Conservation (phyloP, 352 stramenopile genomes). For the Pythium chondricola region DNA sequence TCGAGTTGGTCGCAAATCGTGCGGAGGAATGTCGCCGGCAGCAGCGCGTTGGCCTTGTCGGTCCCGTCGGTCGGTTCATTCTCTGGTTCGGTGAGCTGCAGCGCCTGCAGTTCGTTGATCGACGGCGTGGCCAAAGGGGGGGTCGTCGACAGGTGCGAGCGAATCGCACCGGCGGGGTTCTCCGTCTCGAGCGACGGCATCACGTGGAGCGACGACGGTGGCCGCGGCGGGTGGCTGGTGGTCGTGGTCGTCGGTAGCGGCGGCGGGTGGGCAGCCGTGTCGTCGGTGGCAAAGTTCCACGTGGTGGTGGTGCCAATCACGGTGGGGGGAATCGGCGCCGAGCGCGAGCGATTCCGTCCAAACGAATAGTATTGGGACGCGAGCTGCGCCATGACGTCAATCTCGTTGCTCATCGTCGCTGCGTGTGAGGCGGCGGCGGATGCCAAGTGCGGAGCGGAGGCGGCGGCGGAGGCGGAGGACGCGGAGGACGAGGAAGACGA, state of each 20-base stretch:
- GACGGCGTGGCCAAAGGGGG: no score
- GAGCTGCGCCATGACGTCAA: constrained; percentile 81
- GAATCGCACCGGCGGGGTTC: constrained; percentile 43
- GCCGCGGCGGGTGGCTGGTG: constrained; percentile 28
- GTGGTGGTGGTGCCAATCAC: constrained; percentile 37
- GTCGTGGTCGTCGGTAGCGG: constrained; percentile 4
- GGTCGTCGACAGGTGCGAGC: constrained; percentile 37
- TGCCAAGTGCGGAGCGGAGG: constrained; percentile 10
- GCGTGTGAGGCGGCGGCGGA: constrained; percentile 15
- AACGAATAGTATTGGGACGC: constrained; percentile 76
- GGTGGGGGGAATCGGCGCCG: constrained; percentile 60
- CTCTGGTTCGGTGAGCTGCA: constrained; percentile 53
- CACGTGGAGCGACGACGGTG: constrained; percentile 43
- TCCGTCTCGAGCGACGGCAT: constrained; percentile 33
- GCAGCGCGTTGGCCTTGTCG: constrained; percentile 30
- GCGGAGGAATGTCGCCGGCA: constrained; percentile 75
- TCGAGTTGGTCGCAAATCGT: constrained; percentile 86
- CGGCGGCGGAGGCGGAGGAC: constrained; percentile 10
- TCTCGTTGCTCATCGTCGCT: constrained; percentile 29
- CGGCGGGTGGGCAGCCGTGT: constrained; percentile 20
- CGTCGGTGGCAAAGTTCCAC: constrained; percentile 45
- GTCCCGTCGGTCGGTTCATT: constrained; percentile 28
- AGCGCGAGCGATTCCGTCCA: constrained; percentile 66
- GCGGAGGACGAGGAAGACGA: constrained; percentile 4
- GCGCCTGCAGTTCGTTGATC: constrained; percentile 36